Conservation (phyloP, 768 basidiomycete genomes). For the Epithele typhae region DNA sequence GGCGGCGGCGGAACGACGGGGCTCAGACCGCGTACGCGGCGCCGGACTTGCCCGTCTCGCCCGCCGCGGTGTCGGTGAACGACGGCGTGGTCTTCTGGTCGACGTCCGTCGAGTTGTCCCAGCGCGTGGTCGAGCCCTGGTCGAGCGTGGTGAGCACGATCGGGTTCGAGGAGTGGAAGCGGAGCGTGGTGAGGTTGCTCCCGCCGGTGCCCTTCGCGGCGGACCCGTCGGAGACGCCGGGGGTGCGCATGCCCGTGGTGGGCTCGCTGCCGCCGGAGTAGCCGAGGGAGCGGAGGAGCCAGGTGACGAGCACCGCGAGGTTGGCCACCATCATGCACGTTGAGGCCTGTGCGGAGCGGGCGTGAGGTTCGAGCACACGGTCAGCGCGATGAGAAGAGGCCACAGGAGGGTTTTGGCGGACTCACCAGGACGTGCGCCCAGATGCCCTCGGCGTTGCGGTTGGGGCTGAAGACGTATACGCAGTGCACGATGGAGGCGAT, state of each 20-base stretch:
- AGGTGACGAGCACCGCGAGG: slow-evolving; percentile 17
- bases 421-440: slow-evolving; percentile 13
- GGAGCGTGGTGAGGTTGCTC: slow-evolving; percentile 11
- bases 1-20: too few relatives aligned
- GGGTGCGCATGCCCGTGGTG: background rate
- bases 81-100: too few relatives aligned
- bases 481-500: slow-evolving; percentile 14
- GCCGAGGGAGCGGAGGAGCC: slow-evolving; percentile 11
- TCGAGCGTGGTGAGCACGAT: slow-evolving; percentile 8
- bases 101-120: too few relatives aligned
- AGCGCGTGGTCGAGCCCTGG: too few relatives aligned
- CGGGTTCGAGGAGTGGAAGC: slow-evolving; percentile 4
- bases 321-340: slow-evolving; percentile 13
- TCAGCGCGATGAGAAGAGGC: background rate
- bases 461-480: slow-evolving; percentile 11
- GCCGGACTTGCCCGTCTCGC: too few relatives aligned
- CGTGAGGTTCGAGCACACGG: too few relatives aligned
- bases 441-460: slow-evolving; percentile 12
- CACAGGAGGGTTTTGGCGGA: background rate
- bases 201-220: too few relatives aligned
- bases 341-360: slow-evolving; percentile 4
- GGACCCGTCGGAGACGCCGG: background rate
- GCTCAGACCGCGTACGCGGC: too few relatives aligned
- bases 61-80: too few relatives aligned
- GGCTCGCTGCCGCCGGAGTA: background rate